phyloP scores from a whole-genome alignment of 805 yeast genomes.

The Wickerhamiella sorbophila region DNA sequence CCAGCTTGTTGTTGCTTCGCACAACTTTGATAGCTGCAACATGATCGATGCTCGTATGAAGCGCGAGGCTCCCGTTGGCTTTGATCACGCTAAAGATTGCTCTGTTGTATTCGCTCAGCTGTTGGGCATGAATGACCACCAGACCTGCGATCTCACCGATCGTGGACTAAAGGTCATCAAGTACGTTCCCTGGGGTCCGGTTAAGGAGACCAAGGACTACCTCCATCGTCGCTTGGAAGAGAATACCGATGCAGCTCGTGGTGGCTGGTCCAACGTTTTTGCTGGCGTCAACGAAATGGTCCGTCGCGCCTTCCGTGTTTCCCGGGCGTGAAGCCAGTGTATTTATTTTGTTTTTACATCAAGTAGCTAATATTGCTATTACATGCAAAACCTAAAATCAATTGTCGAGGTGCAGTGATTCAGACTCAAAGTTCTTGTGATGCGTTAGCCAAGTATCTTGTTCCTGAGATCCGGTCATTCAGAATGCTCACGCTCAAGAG shows the following conservation, averaged over 20 bases:
- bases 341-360: no score
- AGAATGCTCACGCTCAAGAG: no score
- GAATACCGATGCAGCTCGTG: conserved; percentile 55
- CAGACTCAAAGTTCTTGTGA: no score
- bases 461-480: no score
- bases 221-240: conserved; percentile 82
- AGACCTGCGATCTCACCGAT: conserved; percentile 58
- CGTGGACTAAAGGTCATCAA: conserved; percentile 66
- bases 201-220: conserved; percentile 82
- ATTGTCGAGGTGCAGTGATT: no score
- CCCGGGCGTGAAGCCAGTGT: neutral
- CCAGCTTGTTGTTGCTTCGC: conserved; percentile 73
- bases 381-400: no score
- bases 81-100: conserved; percentile 20
- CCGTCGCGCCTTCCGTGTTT: neutral
- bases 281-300: conserved; percentile 15
- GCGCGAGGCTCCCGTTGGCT: conserved; percentile 19
- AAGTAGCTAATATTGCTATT: no score
- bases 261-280: conserved; percentile 18
- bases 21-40: conserved; percentile 65
- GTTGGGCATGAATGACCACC: conserved; percentile 89
- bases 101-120: conserved; percentile 73
- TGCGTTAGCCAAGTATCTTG: no score
- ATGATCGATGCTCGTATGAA: conserved; percentile 47
- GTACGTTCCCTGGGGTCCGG: conserved; percentile 98